Evolutionary conservation across 2,329 filamentous ascomycete species (phyloP), one percentile per base, ranked within the genome.

Genomic region (Sphaerulina vaccinii): DNA sequence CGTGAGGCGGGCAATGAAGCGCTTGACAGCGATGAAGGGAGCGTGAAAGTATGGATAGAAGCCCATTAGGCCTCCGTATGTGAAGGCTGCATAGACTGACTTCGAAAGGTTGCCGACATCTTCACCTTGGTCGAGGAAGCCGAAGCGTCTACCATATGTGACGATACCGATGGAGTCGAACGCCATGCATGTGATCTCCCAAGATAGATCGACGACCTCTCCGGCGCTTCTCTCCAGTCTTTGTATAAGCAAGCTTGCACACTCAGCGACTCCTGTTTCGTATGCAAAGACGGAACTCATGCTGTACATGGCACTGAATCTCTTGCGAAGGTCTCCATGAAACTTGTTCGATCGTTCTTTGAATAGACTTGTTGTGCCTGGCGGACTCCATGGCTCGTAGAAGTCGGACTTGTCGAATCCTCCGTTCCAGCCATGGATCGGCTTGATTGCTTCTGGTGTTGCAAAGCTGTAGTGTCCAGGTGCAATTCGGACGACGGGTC

Each of bases 391-490:
- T 13, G 52, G 32, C 23, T 51, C 47, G 22, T 55, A 48, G 38
- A 47, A 51, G 10, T 48, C 19, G 8, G 72, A 70, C 55, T 78
- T 59, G 45, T 47, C 41, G 38, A 57, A 55, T 4, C 48, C 52
- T 23, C 41, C 47, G 15, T 50, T 46, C 36, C 49, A 46, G 15
- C 51, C 41, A 21, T 50, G 43, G 10, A 59, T 48, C 6, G 40
- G 44, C 38, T 55, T 57, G 27, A 91, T 87, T 3, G 85, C 86
- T 7, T 73, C 75, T 35, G 84, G 83, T 62, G 90, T 85, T 49
- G 82, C 83, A 46, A 91, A 74, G 55, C 83, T 87, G 59, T 90
- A 75, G 60, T 90, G 86, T 59, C 86, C 81, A 0, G 87, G 87
- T 60, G 86, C 84, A 61, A 90, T 84, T 16, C 87, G 79, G 22